phyloP scores from a whole-genome alignment of 1,139 yeast genomes.

The Diutina scorzettiae region DNA sequence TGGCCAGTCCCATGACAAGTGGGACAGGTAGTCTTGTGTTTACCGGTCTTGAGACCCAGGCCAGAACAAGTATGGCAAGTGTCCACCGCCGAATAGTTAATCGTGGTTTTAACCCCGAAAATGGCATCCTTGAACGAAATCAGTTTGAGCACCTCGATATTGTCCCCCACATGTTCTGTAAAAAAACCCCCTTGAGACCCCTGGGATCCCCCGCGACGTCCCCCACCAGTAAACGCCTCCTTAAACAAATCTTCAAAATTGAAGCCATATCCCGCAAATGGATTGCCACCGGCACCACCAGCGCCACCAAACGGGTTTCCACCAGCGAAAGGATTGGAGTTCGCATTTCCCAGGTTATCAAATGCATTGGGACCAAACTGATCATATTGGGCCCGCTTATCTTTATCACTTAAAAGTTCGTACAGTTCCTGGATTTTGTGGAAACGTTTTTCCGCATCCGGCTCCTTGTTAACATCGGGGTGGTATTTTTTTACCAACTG shows the following conservation, averaged over 20 bases:
- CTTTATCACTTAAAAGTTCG: constrained; percentile 79
- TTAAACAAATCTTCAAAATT: constrained; percentile 87
- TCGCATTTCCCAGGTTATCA: constrained; percentile 40
- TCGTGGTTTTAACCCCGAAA: constrained; percentile 57
- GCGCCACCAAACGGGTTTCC: constrained; percentile 31
- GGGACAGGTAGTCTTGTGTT: constrained; percentile 66
- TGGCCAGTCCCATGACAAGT: constrained; percentile 94
- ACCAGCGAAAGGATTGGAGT: constrained; percentile 45
- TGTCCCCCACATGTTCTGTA: constrained; percentile 80
- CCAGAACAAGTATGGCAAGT: constrained; percentile 76
- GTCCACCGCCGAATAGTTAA: constrained; percentile 66
- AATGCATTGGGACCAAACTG: constrained; percentile 86
- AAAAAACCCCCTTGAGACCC: constrained; percentile 29
- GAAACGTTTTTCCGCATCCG: constrained; percentile 76
- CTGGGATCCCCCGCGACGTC: constrained; percentile 17
- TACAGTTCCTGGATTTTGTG: constrained; percentile 92
- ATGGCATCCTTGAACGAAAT: constrained; percentile 80
- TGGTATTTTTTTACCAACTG: constrained; percentile 88
- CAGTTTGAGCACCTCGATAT: constrained; percentile 67
- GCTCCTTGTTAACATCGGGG: constrained; percentile 92
- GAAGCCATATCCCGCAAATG: constrained; percentile 39
- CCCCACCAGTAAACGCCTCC: constrained; percentile 51
- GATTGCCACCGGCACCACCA: constrained; percentile 23
- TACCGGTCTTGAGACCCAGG: constrained; percentile 70
- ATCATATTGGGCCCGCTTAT: constrained; percentile 81